Evolutionary conservation across 164 flowering plant species (phyloP).

Genomic region (Stephania japonica): DNA sequence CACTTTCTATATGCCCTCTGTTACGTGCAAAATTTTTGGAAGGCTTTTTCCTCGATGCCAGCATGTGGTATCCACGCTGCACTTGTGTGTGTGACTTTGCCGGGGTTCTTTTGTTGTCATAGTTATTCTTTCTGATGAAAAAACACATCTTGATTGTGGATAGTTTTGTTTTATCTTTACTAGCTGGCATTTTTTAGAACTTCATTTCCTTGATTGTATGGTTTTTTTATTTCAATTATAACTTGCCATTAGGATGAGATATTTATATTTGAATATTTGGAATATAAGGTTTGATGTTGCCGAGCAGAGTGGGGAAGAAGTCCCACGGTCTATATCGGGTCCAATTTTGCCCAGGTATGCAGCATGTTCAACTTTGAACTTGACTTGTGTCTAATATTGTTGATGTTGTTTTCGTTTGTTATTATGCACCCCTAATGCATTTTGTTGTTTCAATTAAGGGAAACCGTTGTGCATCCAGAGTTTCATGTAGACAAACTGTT

Average conservation of each 20-base stretch:
- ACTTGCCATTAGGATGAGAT: neutral
- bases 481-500: slow-evolving; percentile 46
- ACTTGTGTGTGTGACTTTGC: neutral
- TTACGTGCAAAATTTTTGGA: neutral
- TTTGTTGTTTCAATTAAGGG: slow-evolving; percentile 32
- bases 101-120: too few relatives aligned
- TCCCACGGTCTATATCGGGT: slow-evolving; percentile 45
- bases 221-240: neutral
- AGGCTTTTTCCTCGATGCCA: neutral
- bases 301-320: slow-evolving; percentile 91
- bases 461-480: slow-evolving; percentile 52
- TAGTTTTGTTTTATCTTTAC: too few relatives aligned
- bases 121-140: too few relatives aligned
- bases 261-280: neutral
- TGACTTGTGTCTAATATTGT: neutral
- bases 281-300: slow-evolving; percentile 64
- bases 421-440: neutral
- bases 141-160: too few relatives aligned
- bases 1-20: neutral
- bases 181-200: neutral
- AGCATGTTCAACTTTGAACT: neutral
- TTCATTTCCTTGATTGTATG: neutral
- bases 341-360: slow-evolving; percentile 52
- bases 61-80: neutral
- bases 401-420: neutral